These are phyloP conservation scores for Protomyces lactucae-debilis DNA, from an alignment of 1,139 yeast genomes.

Conservation along the genomic window DNA sequence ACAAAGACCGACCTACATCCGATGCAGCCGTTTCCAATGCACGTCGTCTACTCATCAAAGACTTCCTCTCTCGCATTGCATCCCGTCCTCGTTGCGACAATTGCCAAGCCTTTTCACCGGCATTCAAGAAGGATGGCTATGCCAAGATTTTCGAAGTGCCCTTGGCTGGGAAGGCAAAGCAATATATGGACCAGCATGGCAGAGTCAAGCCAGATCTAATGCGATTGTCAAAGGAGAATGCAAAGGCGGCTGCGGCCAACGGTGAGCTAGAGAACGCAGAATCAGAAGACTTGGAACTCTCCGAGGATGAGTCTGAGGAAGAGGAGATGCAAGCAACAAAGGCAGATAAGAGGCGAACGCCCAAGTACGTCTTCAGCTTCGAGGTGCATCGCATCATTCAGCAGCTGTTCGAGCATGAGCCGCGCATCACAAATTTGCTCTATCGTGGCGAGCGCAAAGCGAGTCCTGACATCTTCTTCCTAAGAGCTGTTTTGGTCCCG, in stretches of 20 bases:
- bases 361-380: conserved; percentile 17
- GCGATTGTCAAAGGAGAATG: conserved; percentile 18
- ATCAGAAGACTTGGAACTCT: conserved; percentile 29
- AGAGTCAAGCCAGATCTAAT: conserved; percentile 27
- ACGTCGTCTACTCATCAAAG: conserved; percentile 69
- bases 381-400: conserved; percentile 20
- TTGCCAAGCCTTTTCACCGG: conserved; percentile 88
- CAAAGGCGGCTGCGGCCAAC: conserved; percentile 25
- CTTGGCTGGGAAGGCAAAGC: conserved; percentile 67
- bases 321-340: conserved; percentile 39
- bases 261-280: conserved; percentile 30
- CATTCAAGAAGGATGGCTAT: conserved; percentile 90
- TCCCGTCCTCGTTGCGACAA: conserved; percentile 86
- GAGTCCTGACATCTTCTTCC: conserved; percentile 83
- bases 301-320: conserved; percentile 36
- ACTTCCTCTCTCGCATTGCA: conserved; percentile 66
- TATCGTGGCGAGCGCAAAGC: conserved; percentile 31
- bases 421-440: conserved; percentile 50
- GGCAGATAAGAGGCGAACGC: conserved; percentile 49
- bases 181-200: conserved; percentile 35
- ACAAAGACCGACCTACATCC: conserved; percentile 43
- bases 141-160: conserved; percentile 88
- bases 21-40: conserved; percentile 56
- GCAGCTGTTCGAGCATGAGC: conserved; percentile 66
- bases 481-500: conserved; percentile 84